Percentiles rank a stretch among this genome's conserved stretches.
These are phyloP conservation scores for Aureobasidium zeae DNA, from an alignment of 2,329 filamentous ascomycete genomes.

Conservation along the genomic window DNA sequence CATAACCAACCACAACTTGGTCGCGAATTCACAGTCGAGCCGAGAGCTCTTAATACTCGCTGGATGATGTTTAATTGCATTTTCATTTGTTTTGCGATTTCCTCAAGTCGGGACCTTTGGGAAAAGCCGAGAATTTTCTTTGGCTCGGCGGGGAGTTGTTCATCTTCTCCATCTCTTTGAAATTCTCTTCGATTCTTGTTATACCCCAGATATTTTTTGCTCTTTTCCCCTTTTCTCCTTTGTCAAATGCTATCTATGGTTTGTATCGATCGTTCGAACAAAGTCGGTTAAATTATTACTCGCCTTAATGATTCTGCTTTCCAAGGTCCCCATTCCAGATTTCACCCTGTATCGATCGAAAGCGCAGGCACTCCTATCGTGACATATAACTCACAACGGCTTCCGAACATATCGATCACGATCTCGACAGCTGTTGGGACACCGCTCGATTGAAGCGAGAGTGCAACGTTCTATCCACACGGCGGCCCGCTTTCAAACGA, in stretches of 20 bases:
- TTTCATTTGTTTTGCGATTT: background rate
- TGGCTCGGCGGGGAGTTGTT: constrained; percentile 5
- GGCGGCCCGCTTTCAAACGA: background rate
- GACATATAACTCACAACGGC: background rate
- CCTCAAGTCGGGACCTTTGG: constrained; percentile 3
- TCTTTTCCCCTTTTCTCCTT: background rate
- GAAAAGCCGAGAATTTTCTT: constrained; percentile 3
- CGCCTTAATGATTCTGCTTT: too few relatives aligned
- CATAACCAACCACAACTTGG: constrained; percentile 7
- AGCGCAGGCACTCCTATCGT: background rate
- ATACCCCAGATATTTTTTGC: constrained; percentile 9
- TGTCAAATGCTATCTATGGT: constrained; percentile 12
- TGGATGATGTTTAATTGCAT: constrained; percentile 4
- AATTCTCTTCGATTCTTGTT: constrained; percentile 10
- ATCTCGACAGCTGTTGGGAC: constrained; percentile 12
- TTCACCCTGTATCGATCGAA: too few relatives aligned
- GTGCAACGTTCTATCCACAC: constrained; percentile 1
- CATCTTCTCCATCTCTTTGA: constrained; percentile 1
- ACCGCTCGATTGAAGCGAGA: constrained; percentile 8
- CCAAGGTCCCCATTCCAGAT: too few relatives aligned
- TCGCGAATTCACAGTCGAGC: constrained; percentile 2
- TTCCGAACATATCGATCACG: constrained; percentile 4
- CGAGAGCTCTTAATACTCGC: background rate
- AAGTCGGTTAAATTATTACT: background rate
- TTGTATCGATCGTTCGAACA: background rate